phyloP scores from a whole-genome alignment of 306 rosid species.

The Casuarina cunninghamiana region DNA sequence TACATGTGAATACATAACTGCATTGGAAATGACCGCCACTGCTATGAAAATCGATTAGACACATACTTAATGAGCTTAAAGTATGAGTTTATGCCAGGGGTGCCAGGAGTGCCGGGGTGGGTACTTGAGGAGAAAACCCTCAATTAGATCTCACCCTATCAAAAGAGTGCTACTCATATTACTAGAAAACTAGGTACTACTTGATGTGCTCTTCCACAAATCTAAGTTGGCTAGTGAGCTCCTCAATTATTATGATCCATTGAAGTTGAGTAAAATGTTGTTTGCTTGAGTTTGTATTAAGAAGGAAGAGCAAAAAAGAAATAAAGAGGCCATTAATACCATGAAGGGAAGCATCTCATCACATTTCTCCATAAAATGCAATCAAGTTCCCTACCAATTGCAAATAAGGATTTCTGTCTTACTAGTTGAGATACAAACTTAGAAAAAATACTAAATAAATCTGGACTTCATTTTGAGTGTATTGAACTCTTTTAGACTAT shows the following conservation, averaged over 20 bases:
- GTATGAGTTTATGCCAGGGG: too few species aligned
- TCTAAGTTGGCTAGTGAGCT: neutral
- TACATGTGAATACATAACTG: neutral
- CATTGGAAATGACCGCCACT: neutral
- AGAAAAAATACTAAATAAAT: neutral
- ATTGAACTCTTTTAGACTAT: neutral
- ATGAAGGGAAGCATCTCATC: neutral
- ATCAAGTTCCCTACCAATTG: conserved; percentile 18
- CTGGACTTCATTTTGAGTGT: neutral
- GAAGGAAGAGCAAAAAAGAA: neutral
- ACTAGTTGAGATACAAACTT: conserved; percentile 8
- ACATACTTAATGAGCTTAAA: too few species aligned
- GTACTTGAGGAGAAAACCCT: too few species aligned
- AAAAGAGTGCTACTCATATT: neutral
- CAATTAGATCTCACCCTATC: too few species aligned
- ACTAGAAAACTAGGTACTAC: neutral
- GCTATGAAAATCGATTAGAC: too few species aligned
- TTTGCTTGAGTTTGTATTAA: conserved; percentile 7
- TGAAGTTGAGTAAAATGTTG: neutral
- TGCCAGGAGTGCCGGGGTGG: too few species aligned
- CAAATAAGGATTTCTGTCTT: conserved; percentile 12
- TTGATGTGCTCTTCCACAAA: neutral
- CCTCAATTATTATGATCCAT: neutral
- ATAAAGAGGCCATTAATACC: neutral
- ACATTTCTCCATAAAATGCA: neutral